Evolutionary conservation across 2,329 filamentous ascomycete species (phyloP).

Genomic region (Septoria linicola): DNA sequence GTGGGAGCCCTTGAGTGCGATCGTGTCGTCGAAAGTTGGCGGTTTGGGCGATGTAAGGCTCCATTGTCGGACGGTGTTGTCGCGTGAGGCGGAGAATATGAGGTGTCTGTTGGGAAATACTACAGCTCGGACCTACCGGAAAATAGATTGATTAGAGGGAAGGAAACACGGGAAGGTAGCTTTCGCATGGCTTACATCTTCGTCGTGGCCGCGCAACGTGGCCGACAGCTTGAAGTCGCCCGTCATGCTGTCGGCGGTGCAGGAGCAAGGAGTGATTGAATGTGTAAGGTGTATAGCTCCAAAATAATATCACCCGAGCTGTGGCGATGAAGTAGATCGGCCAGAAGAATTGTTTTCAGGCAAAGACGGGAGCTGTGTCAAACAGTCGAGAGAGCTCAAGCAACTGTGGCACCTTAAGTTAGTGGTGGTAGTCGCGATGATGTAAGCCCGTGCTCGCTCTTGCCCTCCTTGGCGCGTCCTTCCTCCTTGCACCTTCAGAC

Average conservation of each 20-base stretch:
- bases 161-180: background rate
- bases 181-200: constrained; percentile 69
- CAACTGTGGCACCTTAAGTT: too few species aligned
- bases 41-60: constrained; percentile 64
- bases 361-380: too few species aligned
- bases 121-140: constrained; percentile 75
- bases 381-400: too few species aligned
- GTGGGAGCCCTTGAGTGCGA: constrained; percentile 74
- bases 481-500: too few species aligned
- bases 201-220: constrained; percentile 81
- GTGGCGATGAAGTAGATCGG: too few species aligned
- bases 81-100: constrained; percentile 83
- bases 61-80: constrained; percentile 88
- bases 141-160: constrained; percentile 20
- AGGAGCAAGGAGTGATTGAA: too few species aligned
- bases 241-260: constrained; percentile 54
- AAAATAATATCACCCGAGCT: too few species aligned
- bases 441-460: too few species aligned
- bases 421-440: too few species aligned
- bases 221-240: constrained; percentile 88
- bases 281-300: too few species aligned
- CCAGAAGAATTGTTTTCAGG: too few species aligned
- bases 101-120: constrained; percentile 70
- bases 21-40: constrained; percentile 71
- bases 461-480: too few species aligned